Evolutionary conservation across 345 rosid genomes (phyloP).

Genomic region (Excoecaria agallocha): DNA sequence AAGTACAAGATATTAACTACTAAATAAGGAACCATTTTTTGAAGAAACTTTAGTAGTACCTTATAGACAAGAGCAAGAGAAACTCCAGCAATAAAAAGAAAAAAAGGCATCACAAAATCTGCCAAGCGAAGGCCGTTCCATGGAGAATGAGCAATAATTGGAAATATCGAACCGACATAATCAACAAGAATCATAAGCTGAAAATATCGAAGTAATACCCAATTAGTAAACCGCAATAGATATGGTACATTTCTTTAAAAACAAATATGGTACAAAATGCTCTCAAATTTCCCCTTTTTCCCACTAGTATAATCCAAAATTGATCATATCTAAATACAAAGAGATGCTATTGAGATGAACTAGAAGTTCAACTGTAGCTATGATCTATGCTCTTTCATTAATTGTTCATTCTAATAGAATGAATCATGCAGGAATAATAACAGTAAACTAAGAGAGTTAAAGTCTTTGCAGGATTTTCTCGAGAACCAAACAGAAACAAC

Average conservation of each 20-base stretch:
- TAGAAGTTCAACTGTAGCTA: too few species aligned
- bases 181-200: conserved; percentile 48
- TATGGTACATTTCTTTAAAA: too few species aligned
- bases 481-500: conserved; percentile 12
- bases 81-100: conserved; percentile 44
- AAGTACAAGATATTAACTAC: neutral
- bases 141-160: conserved; percentile 42
- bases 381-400: too few species aligned
- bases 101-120: conserved; percentile 52
- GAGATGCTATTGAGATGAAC: too few species aligned
- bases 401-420: too few species aligned
- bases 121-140: conserved; percentile 49
- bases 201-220: neutral
- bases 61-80: conserved; percentile 48
- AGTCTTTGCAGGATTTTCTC: neutral
- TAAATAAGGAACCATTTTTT: neutral
- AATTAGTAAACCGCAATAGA: neutral
- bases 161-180: conserved; percentile 40
- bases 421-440: too few species aligned
- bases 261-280: too few species aligned
- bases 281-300: too few species aligned
- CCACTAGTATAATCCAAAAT: neutral
- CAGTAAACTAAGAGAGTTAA: too few species aligned
- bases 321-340: too few species aligned
- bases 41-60: conserved; percentile 19